Base-by-base conservation (phyloP, 148 eudicot species). In the Spergularia marina region DNA sequence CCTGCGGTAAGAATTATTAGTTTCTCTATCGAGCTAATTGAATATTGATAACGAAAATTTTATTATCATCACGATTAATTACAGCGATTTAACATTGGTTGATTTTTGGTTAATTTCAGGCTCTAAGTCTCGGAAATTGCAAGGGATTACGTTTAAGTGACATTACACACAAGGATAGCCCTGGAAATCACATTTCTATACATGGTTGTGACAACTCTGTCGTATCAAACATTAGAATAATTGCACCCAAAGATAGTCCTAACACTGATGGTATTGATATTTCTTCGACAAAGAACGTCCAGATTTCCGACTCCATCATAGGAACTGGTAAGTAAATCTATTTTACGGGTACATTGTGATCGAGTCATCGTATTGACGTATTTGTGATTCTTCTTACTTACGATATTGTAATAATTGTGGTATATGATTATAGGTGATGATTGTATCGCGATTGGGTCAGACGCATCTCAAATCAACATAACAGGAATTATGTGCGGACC, bases 401-500 rank as follows among this genome's bases (percentile, higher is more conserved):
- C 49, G 49, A 44, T 12, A 18, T 56, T 21, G 6, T 72, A 36
- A 21, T 34, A 52, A 51, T 23, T 36, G 10, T 61, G n/a, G n/a
- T n/a, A n/a, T n/a, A n/a, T n/a, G n/a, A n/a, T n/a, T n/a, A n/a
- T n/a, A 87, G 91, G 91, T 23, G 91, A 84, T 72, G 91, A 88
- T 65, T 88, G 91, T 40, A 68, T 88, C 14, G 85, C 89, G 7
- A 79, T 88, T 4, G 76, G 55, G 20, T 58, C 72, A 3, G 80
- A 77, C 11, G 53, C 82, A 7, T 66, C 86, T 9, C 12, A 40
- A 14, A 53, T 86, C 21, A 74, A 80, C 70, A 77, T 88, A 13
- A 76, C 66, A 18, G 30, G 67, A 6, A 53, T 84, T 15, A 52
- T 36, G 4, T 88, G 91, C 59, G 91, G 87, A 12, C 89, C 89